Percentiles rank a stretch among this genome's conserved stretches.
phyloP scores from a whole-genome alignment of 192 early-diverging fungal genomes.

The Geranomyces variabilis region DNA sequence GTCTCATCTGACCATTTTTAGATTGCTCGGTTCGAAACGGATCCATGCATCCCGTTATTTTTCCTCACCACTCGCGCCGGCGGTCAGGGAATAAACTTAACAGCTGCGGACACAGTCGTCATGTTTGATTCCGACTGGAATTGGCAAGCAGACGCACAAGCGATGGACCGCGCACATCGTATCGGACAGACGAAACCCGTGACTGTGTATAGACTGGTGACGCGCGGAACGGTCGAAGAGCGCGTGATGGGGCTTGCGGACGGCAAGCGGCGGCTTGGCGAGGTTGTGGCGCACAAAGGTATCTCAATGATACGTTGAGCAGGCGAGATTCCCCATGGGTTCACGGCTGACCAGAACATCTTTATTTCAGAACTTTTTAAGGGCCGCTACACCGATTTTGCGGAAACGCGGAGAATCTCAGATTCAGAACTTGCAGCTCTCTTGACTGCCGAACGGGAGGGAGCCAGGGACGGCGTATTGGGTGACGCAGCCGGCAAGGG shows the following conservation, averaged over 20 bases:
- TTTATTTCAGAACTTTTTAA: conserved; percentile 47
- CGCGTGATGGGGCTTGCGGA: conserved; percentile 80
- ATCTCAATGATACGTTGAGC: background rate
- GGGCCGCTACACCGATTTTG: conserved; percentile 45
- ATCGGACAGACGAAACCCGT: conserved; percentile 95
- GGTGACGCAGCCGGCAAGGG: too few relatives aligned
- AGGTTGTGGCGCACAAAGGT: conserved; percentile 87
- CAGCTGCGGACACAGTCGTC: conserved; percentile 94
- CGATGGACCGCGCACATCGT: conserved; percentile 89
- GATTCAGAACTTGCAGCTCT: conserved; percentile 68
- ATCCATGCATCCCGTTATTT: conserved; percentile 62
- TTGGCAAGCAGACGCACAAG: conserved; percentile 96
- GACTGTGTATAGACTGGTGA: conserved; percentile 85
- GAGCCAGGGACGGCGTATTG: too few relatives aligned
- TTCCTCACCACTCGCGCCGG: conserved; percentile 93
- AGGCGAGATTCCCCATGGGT: background rate
- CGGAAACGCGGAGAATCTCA: conserved; percentile 30
- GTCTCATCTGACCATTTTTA: background rate
- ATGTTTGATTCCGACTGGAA: conserved; percentile 92
- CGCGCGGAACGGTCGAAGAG: conserved; percentile 81
- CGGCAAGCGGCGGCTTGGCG: conserved; percentile 86
- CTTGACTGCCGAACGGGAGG: too few relatives aligned
- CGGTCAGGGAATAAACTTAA: conserved; percentile 95
- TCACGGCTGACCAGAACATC: background rate
- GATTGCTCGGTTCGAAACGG: conserved; percentile 55